Conservation (phyloP, 2,329 filamentous ascomycete species). For the Spiromastix sp. region DNA sequence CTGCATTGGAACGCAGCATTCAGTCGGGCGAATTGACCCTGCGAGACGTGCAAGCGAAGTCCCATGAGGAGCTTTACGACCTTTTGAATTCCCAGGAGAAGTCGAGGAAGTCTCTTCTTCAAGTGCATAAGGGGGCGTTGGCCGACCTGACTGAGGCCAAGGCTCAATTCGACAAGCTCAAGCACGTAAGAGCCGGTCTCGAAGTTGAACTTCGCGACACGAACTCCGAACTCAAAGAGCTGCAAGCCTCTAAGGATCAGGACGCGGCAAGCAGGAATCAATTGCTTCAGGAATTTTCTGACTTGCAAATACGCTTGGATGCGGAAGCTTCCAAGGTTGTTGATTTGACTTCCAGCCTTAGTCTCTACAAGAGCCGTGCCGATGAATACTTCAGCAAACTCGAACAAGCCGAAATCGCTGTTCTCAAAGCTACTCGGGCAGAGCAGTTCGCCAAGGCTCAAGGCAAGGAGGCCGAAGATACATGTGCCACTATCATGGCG, state of each 20-base stretch:
- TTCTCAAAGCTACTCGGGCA: slow-evolving; percentile 81
- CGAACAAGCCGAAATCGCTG: slow-evolving; percentile 91
- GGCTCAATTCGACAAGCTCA: slow-evolving; percentile 74
- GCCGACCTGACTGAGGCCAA: slow-evolving; percentile 81
- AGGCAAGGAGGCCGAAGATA: slow-evolving; percentile 82
- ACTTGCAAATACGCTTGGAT: slow-evolving; percentile 86
- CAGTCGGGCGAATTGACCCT: slow-evolving; percentile 79
- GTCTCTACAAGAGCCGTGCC: slow-evolving; percentile 80
- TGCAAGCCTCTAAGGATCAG: slow-evolving; percentile 68
- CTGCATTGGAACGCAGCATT: slow-evolving; percentile 75
- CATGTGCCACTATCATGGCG: slow-evolving; percentile 78
- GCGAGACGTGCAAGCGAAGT: slow-evolving; percentile 83
- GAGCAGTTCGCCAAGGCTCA: slow-evolving; percentile 92
- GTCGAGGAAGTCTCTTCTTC: slow-evolving; percentile 67
- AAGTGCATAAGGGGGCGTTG: slow-evolving; percentile 76
- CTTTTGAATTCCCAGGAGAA: slow-evolving; percentile 89
- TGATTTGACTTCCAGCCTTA: slow-evolving; percentile 74
- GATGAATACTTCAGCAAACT: slow-evolving; percentile 97
- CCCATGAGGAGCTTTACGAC: slow-evolving; percentile 88
- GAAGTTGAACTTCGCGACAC: slow-evolving; percentile 83
- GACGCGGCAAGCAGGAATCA: slow-evolving; percentile 81
- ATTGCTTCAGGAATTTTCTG: slow-evolving; percentile 81
- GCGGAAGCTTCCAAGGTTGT: slow-evolving; percentile 74
- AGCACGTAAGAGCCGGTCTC: slow-evolving; percentile 64
- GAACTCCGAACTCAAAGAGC: slow-evolving; percentile 72